Base-by-base conservation (phyloP, 2,329 filamentous ascomycete genomes). In the Graphilbum ipis-grandicollis region DNA sequence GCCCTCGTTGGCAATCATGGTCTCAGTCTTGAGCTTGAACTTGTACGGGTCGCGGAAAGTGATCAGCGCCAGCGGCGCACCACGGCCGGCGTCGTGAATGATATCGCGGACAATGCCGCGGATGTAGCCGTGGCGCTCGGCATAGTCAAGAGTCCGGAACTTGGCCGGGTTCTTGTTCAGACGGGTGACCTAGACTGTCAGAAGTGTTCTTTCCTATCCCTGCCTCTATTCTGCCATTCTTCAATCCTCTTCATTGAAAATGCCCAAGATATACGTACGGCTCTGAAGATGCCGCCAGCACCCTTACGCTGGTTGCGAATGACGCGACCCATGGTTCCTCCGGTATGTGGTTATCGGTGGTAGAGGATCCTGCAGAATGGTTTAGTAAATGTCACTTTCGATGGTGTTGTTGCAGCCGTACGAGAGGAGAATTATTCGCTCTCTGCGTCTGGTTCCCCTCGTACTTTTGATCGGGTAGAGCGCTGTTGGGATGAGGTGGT, bases 1-100 rank as follows among this genome's bases (percentile, higher is more conserved):
- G 71, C 90, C 90, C 75, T 96, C 90, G 71, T 96, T 98, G 67
- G 90, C 90, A 60, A 98, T 98, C 79, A 98, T 94, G 53, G 90
- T 98, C 79, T 98, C 86, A 64, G 80, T 88, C 63, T 85, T 70
- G 62, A 86, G 79, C 79, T 93, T 93, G 81, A 83, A 96, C 66
- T 78, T 76, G 80, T 98, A 98, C 56, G 90, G 85, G 67, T 93
- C 82, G 56, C 90, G 86, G 83, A 98, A 98, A 55, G 75, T 68
- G 58, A 98, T 86, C 67, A 83, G 84, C 62, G 90, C 90, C 59
- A 98, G 83, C 55, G 90, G 90, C 65, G 92, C 85, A 70, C 90
- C 90, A 69, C 90, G 86, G 63, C 90, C 90, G 55, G 86, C 76
- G 68, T 98, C 90, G 78, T 98, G 90, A 67, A 98, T 81, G 66